Percentiles rank a stretch among this genome's conserved stretches.
Conservation (phyloP, 768 basidiomycete genomes). For the Boletus rex-veris region DNA sequence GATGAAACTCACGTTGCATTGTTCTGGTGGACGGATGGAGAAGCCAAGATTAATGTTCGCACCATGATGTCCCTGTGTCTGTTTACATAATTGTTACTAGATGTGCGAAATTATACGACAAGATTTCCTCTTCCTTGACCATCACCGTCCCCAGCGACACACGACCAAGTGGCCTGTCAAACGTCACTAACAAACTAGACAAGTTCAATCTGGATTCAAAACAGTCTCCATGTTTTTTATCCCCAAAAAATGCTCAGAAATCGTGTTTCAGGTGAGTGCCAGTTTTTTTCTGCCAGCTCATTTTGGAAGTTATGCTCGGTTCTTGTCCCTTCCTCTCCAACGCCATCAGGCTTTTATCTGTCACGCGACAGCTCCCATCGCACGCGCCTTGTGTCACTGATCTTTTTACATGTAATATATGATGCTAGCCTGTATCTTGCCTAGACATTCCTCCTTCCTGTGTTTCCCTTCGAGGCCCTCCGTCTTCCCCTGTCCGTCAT, state of each 20-base stretch:
- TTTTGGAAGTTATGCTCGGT: constrained; percentile 25
- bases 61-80: not conserved
- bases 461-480: constrained; percentile 18
- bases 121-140: constrained; percentile 26
- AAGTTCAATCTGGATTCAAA: constrained; percentile 35
- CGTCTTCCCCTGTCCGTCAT: constrained; percentile 20
- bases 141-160: constrained; percentile 33
- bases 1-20: constrained; percentile 29
- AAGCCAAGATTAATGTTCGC: not conserved
- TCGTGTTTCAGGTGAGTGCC: constrained; percentile 32
- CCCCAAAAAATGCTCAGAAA: constrained; percentile 36
- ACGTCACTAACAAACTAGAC: constrained; percentile 13
- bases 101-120: constrained; percentile 15
- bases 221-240: constrained; percentile 36
- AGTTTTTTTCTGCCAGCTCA: constrained; percentile 15
- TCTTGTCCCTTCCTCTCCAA: constrained; percentile 19
- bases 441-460: constrained; percentile 16
- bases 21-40: not conserved
- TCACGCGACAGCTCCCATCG: constrained; percentile 37
- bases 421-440: constrained; percentile 19
- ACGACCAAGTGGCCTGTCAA: constrained; percentile 26
- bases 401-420: constrained; percentile 39
- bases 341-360: constrained; percentile 29
- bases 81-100: constrained; percentile 35
- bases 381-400: constrained; percentile 30